These are phyloP conservation scores for Herpotrichia juniperi DNA, from an alignment of 2,329 filamentous ascomycete species.

Conservation along the genomic window DNA sequence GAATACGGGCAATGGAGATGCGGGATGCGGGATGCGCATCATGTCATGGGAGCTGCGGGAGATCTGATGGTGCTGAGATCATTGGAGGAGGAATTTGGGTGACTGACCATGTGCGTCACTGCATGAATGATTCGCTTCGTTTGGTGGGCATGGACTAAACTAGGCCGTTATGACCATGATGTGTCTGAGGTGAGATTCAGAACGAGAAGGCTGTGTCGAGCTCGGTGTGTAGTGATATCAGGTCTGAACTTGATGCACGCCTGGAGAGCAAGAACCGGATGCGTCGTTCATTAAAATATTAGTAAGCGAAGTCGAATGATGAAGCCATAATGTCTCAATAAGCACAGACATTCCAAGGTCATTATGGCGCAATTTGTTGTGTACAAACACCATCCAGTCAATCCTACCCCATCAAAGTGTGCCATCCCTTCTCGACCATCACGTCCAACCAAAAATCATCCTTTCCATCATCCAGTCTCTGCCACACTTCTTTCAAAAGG, in stretches of 20 bases:
- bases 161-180: too few relatives aligned
- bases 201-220: too few relatives aligned
- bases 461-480: conserved; percentile 56
- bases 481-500: conserved; percentile 61
- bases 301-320: not conserved
- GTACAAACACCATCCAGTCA: not conserved
- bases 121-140: not conserved
- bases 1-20: not conserved
- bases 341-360: not conserved
- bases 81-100: too few relatives aligned
- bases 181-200: too few relatives aligned
- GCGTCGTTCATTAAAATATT: not conserved
- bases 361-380: not conserved
- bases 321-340: not conserved
- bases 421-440: conserved; percentile 63
- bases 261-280: not conserved
- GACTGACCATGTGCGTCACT: not conserved
- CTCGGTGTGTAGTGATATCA: too few relatives aligned
- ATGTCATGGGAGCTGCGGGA: not conserved
- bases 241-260: too few relatives aligned
- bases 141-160: not conserved
- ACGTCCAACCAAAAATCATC: conserved; percentile 63
- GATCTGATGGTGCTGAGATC: too few relatives aligned
- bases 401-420: conserved; percentile 60
- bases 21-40: not conserved